A percentile compares a stretch with the other conserved stretches of the same genome.
Conservation (phyloP, 371 early-diverging fungal genomes). For the Dinochytrium kinnereticum region DNA sequence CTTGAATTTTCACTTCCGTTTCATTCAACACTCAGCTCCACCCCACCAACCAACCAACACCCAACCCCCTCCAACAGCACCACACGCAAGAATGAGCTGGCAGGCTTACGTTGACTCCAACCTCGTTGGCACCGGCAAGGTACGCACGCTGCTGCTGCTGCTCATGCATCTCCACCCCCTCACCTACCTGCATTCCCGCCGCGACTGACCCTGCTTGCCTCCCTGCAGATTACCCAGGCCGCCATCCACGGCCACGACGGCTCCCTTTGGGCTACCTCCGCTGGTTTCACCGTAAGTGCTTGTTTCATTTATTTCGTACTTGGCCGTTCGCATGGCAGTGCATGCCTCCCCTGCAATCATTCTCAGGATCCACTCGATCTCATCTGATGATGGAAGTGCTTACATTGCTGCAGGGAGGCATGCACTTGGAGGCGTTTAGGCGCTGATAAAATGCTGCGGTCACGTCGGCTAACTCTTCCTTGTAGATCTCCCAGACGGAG, state of each 20-base stretch:
- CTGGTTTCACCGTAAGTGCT: slow-evolving; percentile 62
- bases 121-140: slow-evolving; percentile 78
- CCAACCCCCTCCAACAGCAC: not conserved
- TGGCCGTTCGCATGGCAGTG: too few relatives aligned
- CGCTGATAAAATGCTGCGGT: not conserved
- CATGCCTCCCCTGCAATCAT: too few relatives aligned
- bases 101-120: slow-evolving; percentile 85
- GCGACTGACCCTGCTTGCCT: not conserved
- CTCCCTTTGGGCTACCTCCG: slow-evolving; percentile 77
- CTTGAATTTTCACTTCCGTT: not conserved
- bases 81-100: slow-evolving; percentile 66
- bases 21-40: not conserved
- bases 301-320: too few relatives aligned
- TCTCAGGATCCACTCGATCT: too few relatives aligned
- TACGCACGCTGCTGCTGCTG: slow-evolving; percentile 36
- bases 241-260: slow-evolving; percentile 85
- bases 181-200: not conserved
- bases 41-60: not conserved
- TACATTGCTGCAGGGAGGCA: not conserved
- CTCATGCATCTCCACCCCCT: not conserved
- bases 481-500: slow-evolving; percentile 65
- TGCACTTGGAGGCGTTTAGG: not conserved
- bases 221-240: slow-evolving; percentile 52
- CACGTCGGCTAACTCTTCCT: not conserved
- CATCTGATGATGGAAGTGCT: not conserved